Conservation (phyloP, 164 flowering plant species). For the Magnolia officinalis region DNA sequence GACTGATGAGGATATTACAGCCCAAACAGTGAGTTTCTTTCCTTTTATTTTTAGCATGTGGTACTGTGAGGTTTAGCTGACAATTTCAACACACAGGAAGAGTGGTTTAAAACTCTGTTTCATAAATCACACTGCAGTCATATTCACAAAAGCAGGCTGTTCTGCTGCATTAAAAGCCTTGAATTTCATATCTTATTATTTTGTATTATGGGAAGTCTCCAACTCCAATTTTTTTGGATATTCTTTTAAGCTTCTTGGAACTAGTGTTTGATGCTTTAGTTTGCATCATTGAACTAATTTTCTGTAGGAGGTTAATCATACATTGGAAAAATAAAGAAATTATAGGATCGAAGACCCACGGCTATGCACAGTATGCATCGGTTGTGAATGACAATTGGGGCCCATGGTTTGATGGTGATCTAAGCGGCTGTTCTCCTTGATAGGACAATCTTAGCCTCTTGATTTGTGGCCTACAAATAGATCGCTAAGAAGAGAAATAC, state of each 20-base stretch:
- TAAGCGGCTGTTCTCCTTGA: background rate
- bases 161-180: background rate
- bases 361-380: background rate
- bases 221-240: background rate
- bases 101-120: too few relatives aligned
- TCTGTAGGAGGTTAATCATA: background rate
- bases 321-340: background rate
- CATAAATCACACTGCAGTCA: background rate
- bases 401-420: background rate
- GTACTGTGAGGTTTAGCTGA: background rate
- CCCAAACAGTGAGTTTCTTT: constrained; percentile 12
- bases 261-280: background rate
- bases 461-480: background rate
- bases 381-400: background rate
- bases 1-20: constrained; percentile 13
- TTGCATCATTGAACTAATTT: background rate
- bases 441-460: background rate
- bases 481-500: background rate
- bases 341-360: background rate
- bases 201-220: background rate
- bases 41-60: background rate
- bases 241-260: background rate
- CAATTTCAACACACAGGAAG: background rate
- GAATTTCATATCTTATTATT: too few relatives aligned
- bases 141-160: background rate